Percentiles rank a stretch among this genome's conserved stretches.
phyloP scores from a whole-genome alignment of 1,139 yeast species.

The Eremothecium coryli region DNA sequence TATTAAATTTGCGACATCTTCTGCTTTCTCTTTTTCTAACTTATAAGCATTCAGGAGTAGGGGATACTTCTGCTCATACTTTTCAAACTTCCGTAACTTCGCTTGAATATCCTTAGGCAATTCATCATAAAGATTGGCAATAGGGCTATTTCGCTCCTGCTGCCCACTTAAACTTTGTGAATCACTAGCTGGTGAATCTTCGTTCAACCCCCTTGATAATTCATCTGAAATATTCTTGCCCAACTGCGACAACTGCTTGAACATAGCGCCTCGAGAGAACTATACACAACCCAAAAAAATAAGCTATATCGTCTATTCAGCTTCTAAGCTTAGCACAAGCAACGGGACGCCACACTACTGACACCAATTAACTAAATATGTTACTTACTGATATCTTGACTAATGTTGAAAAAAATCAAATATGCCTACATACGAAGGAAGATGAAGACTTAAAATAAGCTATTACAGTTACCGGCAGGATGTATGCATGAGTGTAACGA shows the following conservation, averaged over 20 bases:
- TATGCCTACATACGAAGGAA: no score
- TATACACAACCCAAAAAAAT: not conserved
- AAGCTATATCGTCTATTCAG: no score
- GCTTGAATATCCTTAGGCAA: constrained; percentile 49
- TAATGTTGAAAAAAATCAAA: no score
- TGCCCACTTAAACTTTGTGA: constrained; percentile 11
- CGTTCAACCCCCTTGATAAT: constrained; percentile 32
- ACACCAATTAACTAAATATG: no score
- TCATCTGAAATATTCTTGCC: constrained; percentile 63
- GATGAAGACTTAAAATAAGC: no score
- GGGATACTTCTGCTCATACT: constrained; percentile 87
- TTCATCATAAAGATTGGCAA: constrained; percentile 28
- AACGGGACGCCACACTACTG: no score
- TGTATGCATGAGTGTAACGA: no score
- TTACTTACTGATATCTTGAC: no score
- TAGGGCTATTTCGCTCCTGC: constrained; percentile 15
- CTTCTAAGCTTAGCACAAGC: no score
- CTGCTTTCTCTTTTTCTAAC: constrained; percentile 61
- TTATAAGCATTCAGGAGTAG: constrained; percentile 74
- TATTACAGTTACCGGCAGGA: no score
- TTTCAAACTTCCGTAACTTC: constrained; percentile 66
- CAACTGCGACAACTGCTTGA: constrained; percentile 49
- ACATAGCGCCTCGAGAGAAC: no score
- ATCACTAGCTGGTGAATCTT: constrained; percentile 15
- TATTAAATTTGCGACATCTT: constrained; percentile 58